Base-by-base conservation (phyloP, 306 rosid genomes). In the Malus orientalis region DNA sequence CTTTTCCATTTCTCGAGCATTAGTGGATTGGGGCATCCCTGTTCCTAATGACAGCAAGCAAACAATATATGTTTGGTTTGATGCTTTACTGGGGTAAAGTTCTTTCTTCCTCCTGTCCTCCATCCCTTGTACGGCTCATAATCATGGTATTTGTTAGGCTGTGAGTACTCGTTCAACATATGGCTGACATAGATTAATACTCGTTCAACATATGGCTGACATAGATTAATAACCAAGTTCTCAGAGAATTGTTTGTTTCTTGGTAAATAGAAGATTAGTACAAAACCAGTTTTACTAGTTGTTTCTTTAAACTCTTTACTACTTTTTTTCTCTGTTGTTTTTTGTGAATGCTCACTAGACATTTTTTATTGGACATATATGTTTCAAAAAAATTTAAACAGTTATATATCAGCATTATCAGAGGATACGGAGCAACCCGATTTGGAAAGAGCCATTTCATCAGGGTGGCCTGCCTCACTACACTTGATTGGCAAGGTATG, bases 1-100 rank as follows among this genome's bases (percentile, higher is more conserved):
- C 86, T 95, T 95, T 72, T 95, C 98, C 75, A 89, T 95, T 81
- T 95, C 98, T 45, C 91, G 98, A 78, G 91, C 98, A 87, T 85
- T 93, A 14, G 98, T 95, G 70, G 98, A 92, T 72, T 95, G 97
- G 98, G 97, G 98, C 74, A 92, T 95, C 82, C 97, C 97, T 30
- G 89, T 95, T 76, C 98, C 98, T 23, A 84, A 91, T 80, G 98
- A 95, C 86, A 74, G 81, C 81, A 86, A 80, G 78, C 98, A 95
- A 80, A 95, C 97, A 36, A 88, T 95, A 76, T 92, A 95, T 69
- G 98, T 95, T 77, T 95, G 98, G 98, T 95, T 95, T 86, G 98
- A 95, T 86, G 98, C 98, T 81, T 84, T 95, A 76, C 83, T 95
- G 67, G 98, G 98, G 98, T 95, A 92, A 79, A 80, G 8, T 71